Percentiles rank a stretch among this genome's conserved stretches.
Evolutionary conservation across 257 asterid genomes (phyloP).

Genomic region (Nicotiana sylvestris): DNA sequence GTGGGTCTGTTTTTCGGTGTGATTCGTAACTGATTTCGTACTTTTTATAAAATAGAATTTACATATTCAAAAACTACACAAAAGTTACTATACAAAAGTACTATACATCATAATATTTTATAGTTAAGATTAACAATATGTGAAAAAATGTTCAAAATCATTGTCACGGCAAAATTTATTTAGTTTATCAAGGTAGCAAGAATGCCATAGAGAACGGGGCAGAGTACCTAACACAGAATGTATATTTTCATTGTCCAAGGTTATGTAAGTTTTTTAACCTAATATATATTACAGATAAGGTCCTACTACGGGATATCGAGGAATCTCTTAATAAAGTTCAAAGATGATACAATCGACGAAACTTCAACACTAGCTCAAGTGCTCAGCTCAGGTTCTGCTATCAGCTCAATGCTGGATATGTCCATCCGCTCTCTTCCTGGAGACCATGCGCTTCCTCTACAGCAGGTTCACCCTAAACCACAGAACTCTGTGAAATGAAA

Average conservation of each 20-base stretch:
- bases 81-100: background rate
- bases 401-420: slow-evolving; percentile 93
- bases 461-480: slow-evolving; percentile 51
- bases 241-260: background rate
- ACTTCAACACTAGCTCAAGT: slow-evolving; percentile 79
- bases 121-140: background rate
- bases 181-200: background rate
- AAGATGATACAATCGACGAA: slow-evolving; percentile 88
- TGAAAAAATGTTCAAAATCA: background rate
- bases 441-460: slow-evolving; percentile 90
- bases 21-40: background rate
- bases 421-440: slow-evolving; percentile 86
- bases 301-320: slow-evolving; percentile 89
- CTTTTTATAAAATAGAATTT: background rate
- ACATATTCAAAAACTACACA: background rate
- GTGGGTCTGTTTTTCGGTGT: background rate
- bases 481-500: background rate
- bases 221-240: background rate
- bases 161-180: background rate
- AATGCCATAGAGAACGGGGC: background rate
- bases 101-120: background rate
- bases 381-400: slow-evolving; percentile 85
- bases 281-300: slow-evolving; percentile 51
- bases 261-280: background rate
- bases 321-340: slow-evolving; percentile 84